phyloP scores from a whole-genome alignment of 371 early-diverging fungal genomes.

The Dentiscutata heterogama region DNA sequence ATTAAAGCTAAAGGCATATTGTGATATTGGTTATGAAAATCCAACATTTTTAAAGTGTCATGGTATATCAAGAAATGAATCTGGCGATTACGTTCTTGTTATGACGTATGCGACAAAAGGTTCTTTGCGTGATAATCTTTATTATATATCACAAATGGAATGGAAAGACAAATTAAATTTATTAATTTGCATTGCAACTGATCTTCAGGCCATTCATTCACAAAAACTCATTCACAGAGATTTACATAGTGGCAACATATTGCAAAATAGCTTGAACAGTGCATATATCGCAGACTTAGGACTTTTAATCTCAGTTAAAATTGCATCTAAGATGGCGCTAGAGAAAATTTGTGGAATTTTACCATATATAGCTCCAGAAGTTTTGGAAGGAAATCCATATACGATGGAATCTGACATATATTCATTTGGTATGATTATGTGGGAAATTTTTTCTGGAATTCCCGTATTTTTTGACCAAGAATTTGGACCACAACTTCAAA shows the following conservation, averaged over 20 bases:
- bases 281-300: slow-evolving; percentile 24
- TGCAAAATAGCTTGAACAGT: background rate
- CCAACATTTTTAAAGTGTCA: no score
- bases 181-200: background rate
- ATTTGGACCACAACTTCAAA: background rate
- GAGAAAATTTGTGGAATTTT: slow-evolving; percentile 24
- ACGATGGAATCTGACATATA: slow-evolving; percentile 18
- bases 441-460: background rate
- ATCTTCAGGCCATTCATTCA: background rate
- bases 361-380: slow-evolving; percentile 36
- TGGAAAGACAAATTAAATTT: slow-evolving; percentile 11
- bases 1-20: no score
- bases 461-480: background rate
- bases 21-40: no score
- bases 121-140: background rate
- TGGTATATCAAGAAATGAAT: slow-evolving; percentile 1
- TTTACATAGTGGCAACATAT: slow-evolving; percentile 9
- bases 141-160: background rate
- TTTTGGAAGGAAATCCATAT: background rate
- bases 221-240: no score
- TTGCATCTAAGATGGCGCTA: background rate
- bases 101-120: background rate
- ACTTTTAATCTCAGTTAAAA: background rate
- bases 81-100: slow-evolving; percentile 8
- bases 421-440: slow-evolving; percentile 23